Base-by-base conservation (phyloP, 352 stramenopile genomes). In the Globisporangium nodosum region DNA sequence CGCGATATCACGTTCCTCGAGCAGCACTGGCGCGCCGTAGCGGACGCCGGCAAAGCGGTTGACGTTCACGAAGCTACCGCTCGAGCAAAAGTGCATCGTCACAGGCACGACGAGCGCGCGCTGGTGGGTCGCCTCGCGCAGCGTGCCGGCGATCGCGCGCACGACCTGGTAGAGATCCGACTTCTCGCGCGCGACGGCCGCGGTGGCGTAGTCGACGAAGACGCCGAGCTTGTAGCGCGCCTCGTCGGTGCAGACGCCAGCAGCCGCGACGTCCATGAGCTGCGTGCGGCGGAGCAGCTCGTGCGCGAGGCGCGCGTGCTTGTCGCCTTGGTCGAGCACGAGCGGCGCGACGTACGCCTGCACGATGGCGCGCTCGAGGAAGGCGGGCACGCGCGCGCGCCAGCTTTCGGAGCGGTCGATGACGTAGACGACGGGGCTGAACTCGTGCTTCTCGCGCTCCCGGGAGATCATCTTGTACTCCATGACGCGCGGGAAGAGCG, bases 381-480 rank as follows among this genome's bases (percentile, higher is more conserved):
- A 51, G 3, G 57, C 55, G 1, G 80, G 80, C 49, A 90, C 74
- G 61, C 74, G 77, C 48, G 63, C 61, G 31, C 55, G 57, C 78
- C 78, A 90, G 40, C 68, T 71, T 3, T 65, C 56, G 15, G 78
- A 85, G 40, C 80, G 78, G 46, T 88, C 76, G 45, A 88, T 77
- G 42, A 90, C 57, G 56, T 88, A 90, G 39, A 90, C 73, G 21
- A 87, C 73, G 1, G 80, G 80, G 75, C 88, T 87, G 64, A 88
- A 85, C 67, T 88, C 77, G 69, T 90, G 80, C 70, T 87, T 88
- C 52, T 87, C 74, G 35, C 60, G 70, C 66, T 90, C 77, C 52
- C 80, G 77, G 11, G 68, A 82, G 61, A 88, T 88, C 42, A 90
- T 78, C 48, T 88, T 87, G 65, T 88, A 90, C 76, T 90, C 80